These are phyloP conservation scores for Solanum chacoense DNA, from an alignment of 305 asterid species.

Conservation along the genomic window DNA sequence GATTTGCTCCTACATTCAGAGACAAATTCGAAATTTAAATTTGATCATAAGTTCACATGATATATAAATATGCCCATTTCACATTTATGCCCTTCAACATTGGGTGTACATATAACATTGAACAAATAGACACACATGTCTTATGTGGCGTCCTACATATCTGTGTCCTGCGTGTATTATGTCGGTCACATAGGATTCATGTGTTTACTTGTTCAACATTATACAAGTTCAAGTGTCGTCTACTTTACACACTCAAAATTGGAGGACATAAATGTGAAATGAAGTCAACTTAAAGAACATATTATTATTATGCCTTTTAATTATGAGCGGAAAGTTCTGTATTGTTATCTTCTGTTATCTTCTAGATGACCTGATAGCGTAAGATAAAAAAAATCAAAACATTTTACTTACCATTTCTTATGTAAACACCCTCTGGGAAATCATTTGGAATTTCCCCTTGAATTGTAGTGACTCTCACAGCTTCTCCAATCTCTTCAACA, in stretches of 20 bases:
- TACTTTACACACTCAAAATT: neutral
- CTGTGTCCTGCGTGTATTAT: no score
- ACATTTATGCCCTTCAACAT: neutral
- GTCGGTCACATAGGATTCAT: neutral
- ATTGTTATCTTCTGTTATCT: neutral
- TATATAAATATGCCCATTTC: neutral
- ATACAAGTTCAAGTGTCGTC: neutral
- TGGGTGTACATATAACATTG: neutral
- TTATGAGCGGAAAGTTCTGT: neutral
- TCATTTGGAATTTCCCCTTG: conserved; percentile 33
- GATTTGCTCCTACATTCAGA: conserved; percentile 17
- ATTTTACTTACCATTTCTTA: conserved; percentile 30
- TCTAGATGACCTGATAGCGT: neutral
- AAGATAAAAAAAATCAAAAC: no score
- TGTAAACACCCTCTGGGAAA: conserved; percentile 38
- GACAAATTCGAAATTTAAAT: neutral
- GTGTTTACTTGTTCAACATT: neutral
- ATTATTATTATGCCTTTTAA: neutral
- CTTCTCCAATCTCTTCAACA: conserved; percentile 28
- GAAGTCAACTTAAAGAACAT: no score
- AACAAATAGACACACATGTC: no score
- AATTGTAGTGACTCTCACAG: neutral
- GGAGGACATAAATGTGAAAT: neutral
- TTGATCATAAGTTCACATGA: neutral
- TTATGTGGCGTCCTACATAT: neutral